Evolutionary conservation across 2,329 filamentous ascomycete genomes (phyloP).

Genomic region (Pestalotiopsis sp.): DNA sequence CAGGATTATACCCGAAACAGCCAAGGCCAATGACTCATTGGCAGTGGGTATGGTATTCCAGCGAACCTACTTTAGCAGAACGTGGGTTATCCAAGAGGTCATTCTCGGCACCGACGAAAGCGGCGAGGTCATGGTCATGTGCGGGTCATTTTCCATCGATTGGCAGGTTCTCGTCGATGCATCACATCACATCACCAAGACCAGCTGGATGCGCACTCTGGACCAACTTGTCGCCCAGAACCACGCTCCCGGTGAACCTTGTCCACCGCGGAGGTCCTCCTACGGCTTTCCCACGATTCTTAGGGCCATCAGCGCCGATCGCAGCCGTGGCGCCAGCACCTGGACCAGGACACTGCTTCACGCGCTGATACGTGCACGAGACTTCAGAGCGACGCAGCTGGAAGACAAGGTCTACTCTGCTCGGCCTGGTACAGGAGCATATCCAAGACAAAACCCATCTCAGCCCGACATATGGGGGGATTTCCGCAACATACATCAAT

Average conservation of each 20-base stretch:
- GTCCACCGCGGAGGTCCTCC: not conserved
- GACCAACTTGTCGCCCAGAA: not conserved
- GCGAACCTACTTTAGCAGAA: not conserved
- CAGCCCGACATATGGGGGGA: not conserved
- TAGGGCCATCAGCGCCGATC: not conserved
- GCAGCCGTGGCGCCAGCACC: not conserved
- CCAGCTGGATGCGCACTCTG: not conserved
- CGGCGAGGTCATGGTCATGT: not conserved
- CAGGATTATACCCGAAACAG: not conserved
- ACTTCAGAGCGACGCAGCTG: not conserved
- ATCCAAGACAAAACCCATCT: not conserved
- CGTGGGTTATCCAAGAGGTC: not conserved
- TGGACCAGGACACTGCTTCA: not conserved
- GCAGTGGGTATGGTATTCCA: not conserved
- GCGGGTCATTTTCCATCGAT: not conserved
- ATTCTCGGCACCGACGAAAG: not conserved
- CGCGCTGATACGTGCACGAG: not conserved
- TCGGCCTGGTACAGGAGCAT: not conserved
- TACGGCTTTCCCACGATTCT: not conserved
- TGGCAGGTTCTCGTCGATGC: not conserved
- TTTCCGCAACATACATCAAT: not conserved
- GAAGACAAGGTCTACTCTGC: not conserved
- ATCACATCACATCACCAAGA: not conserved
- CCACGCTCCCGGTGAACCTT: not conserved
- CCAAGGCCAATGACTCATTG: not conserved